Conservation (phyloP, 805 yeast species). For the Sungouiella blattae region DNA sequence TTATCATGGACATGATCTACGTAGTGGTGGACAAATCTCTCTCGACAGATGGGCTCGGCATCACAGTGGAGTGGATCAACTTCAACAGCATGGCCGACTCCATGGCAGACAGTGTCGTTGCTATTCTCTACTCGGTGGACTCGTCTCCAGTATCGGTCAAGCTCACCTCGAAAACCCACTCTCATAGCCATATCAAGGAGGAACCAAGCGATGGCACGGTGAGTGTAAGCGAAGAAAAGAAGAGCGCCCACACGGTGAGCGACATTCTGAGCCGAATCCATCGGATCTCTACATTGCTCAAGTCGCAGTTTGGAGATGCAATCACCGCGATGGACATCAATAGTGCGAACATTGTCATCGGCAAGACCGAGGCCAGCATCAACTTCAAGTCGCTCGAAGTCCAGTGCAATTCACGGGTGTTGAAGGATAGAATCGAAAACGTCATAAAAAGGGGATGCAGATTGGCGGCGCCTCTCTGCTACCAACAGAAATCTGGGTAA, state of each 20-base stretch:
- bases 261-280: conserved; percentile 31
- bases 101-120: conserved; percentile 89
- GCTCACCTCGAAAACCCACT: conserved; percentile 60
- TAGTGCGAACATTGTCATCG: conserved; percentile 66
- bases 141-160: conserved; percentile 95
- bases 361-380: conserved; percentile 68
- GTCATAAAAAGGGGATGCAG: conserved; percentile 74
- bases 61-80: conserved; percentile 86
- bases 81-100: conserved; percentile 81
- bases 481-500: conserved; percentile 21
- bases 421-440: conserved; percentile 79
- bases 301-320: conserved; percentile 86
- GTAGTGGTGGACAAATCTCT: conserved; percentile 38
- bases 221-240: conserved; percentile 11
- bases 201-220: conserved; percentile 19
- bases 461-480: conserved; percentile 80
- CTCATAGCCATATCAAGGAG: conserved; percentile 33
- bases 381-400: conserved; percentile 65
- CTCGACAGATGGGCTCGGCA: conserved; percentile 30
- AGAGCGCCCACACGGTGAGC: conserved; percentile 23
- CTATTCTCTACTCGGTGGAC: conserved; percentile 87
- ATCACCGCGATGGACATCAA: conserved; percentile 37
- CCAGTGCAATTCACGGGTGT: conserved; percentile 64
- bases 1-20: conserved; percentile 45
- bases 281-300: conserved; percentile 59